Conservation (phyloP, 164 flowering plant species). For the Annona cherimola region DNA sequence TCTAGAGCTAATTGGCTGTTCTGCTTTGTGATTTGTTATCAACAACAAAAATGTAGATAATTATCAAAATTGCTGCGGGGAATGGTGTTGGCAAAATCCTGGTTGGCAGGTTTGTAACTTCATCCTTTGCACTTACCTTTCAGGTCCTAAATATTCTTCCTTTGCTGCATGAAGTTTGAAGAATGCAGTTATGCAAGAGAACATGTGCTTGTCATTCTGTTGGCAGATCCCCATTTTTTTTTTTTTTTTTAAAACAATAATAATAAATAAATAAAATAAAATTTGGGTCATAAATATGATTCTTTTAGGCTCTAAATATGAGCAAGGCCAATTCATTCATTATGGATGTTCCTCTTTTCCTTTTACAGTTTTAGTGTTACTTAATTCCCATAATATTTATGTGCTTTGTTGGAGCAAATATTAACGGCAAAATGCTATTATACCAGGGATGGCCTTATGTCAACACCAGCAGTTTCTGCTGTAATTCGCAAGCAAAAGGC, state of each 20-base stretch:
- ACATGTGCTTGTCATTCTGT: neutral
- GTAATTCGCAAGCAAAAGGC: conserved; percentile 88
- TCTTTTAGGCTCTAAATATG: neutral
- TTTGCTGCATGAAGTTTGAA: neutral
- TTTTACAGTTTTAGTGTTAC: neutral
- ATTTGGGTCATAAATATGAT: no score
- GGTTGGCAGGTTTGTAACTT: conserved; percentile 59
- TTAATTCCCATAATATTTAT: neutral
- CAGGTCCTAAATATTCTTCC: neutral
- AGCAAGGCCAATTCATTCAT: neutral
- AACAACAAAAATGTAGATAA: conserved; percentile 45
- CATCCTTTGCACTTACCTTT: neutral
- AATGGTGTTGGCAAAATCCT: conserved; percentile 91
- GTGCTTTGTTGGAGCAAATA: neutral
- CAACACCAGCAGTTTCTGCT: conserved; percentile 99
- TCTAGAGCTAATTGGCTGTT: neutral
- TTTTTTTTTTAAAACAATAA: no score
- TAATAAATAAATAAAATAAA: no score
- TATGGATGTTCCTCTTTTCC: no score
- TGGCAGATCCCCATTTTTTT: neutral
- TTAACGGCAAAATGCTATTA: conserved; percentile 7
- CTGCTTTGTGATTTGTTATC: neutral
- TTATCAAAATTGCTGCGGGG: conserved; percentile 93
- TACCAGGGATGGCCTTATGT: conserved; percentile 90
- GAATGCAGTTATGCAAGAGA: neutral